Evolutionary conservation across 2,329 filamentous ascomycete genomes (phyloP), one percentile per base, ranked within the genome.

Genomic region (Colletotrichum chlorophyti): DNA sequence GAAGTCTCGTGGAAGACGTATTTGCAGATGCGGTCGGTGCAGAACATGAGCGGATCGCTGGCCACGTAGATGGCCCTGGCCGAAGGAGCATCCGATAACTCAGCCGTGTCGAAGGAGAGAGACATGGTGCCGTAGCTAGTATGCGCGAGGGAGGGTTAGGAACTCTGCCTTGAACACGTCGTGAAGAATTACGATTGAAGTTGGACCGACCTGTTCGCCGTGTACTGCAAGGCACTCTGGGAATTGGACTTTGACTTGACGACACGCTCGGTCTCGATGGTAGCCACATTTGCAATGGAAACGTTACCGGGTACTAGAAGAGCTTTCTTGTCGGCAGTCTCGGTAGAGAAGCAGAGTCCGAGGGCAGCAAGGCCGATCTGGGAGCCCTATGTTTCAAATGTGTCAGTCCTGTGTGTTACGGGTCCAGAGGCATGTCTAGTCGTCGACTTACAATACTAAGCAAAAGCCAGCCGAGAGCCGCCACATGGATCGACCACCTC

Each of bases 301-400:
- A 79, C 71, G 9, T 68, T 65, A 1, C 76, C 77, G 0, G 67
- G 64, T 1, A 43, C 63, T 1, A 73, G 66, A 5, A 77, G 58
- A 4, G 75, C 68, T 1, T 64, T 45, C 0, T 64, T 68, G 17
- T 72, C 67, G n/a, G 75, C 71, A 2, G 69, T 62, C 14, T 78
- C 76, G 38, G 76, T 72, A 1, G 74, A 70, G 55, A 79, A 81
- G 1, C 74, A 74, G 2, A 81, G 65, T 17, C 72, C 74, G 0
- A 81, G 64, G 27, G 74, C 72, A 0, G 78, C 77, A 7, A 80
- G 66, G 3, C 72, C 76, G 31, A 76, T 66, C 68, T 80, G 77
- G 3, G 76, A 72, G 15, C 67, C 69, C 76, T 77, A 26, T 3
- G 4, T n/a, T n/a, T n/a, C 17, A n/a, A 8, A 15, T 60, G 17